Conservation (phyloP, 768 basidiomycete species). For the Tricholoma saponaceum region DNA sequence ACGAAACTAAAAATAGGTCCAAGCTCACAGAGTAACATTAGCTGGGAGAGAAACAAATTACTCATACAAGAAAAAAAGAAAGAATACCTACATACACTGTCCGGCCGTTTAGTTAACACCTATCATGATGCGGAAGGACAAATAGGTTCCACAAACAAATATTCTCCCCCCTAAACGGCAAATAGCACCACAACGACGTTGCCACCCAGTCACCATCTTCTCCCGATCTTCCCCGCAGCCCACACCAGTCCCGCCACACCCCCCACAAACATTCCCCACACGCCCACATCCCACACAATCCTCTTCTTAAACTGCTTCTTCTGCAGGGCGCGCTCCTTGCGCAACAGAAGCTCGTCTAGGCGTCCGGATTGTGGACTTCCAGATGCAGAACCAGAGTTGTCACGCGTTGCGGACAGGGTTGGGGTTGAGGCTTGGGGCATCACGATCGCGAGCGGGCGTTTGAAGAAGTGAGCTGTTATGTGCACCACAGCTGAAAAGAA, state of each 20-base stretch:
- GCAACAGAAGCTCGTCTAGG: conserved; percentile 68
- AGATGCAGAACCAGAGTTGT: conserved; percentile 11
- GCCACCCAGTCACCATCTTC: conserved; percentile 40
- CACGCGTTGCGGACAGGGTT: background rate
- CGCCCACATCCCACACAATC: conserved; percentile 79
- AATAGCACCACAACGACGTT: background rate
- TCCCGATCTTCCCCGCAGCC: conserved; percentile 48
- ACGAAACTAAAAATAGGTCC: too few species aligned
- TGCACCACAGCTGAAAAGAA: conserved; percentile 58
- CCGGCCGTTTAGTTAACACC: background rate
- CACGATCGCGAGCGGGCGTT: conserved; percentile 79
- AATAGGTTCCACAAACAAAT: background rate
- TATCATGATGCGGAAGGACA: background rate
- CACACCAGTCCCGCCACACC: conserved; percentile 55
- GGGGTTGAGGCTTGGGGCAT: conserved; percentile 44
- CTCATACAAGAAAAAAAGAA: background rate
- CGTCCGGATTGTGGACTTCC: conserved; percentile 16
- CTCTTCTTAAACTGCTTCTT: conserved; percentile 65
- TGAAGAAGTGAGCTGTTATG: conserved; percentile 80
- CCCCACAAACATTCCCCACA: conserved; percentile 66
- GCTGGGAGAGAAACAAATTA: background rate
- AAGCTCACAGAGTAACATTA: background rate
- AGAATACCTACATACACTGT: background rate
- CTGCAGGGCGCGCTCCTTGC: conserved; percentile 86
- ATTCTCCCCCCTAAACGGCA: background rate